Percentiles rank a stretch among this genome's conserved stretches.
Conservation (phyloP, 306 rosid genomes). For the Cicer pinnatifidum region DNA sequence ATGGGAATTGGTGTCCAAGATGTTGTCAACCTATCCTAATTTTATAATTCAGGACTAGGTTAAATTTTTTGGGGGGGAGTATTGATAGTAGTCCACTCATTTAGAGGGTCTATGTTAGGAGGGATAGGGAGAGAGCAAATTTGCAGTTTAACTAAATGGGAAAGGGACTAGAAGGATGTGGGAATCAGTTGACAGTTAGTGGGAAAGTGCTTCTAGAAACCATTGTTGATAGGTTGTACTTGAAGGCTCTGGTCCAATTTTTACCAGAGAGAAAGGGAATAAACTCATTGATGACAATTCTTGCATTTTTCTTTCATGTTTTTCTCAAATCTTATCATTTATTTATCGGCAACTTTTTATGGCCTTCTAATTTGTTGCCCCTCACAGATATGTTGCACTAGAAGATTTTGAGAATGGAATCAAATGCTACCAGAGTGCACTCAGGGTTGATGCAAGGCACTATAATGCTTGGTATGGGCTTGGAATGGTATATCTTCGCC, state of each 20-base stretch:
- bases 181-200: neutral
- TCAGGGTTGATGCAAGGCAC: slow-evolving; percentile 87
- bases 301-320: slow-evolving; percentile 5
- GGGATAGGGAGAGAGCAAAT: neutral
- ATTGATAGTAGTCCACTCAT: neutral
- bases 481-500: slow-evolving; percentile 94
- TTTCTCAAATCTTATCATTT: neutral
- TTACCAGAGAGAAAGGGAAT: slow-evolving; percentile 11
- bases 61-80: neutral
- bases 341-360: slow-evolving; percentile 25
- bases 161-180: neutral
- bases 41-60: neutral
- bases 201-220: neutral
- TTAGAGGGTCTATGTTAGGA: neutral
- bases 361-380: slow-evolving; percentile 42
- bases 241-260: neutral
- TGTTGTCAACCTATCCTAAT: neutral
- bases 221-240: neutral
- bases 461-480: slow-evolving; percentile 98
- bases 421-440: slow-evolving; percentile 92
- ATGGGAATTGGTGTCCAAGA: neutral
- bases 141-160: neutral
- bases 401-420: slow-evolving; percentile 98
- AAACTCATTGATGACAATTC: neutral
- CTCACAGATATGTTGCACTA: slow-evolving; percentile 76